Evolutionary conservation across 2,329 filamentous ascomycete species (phyloP).

Genomic region (Penicillium sp.): DNA sequence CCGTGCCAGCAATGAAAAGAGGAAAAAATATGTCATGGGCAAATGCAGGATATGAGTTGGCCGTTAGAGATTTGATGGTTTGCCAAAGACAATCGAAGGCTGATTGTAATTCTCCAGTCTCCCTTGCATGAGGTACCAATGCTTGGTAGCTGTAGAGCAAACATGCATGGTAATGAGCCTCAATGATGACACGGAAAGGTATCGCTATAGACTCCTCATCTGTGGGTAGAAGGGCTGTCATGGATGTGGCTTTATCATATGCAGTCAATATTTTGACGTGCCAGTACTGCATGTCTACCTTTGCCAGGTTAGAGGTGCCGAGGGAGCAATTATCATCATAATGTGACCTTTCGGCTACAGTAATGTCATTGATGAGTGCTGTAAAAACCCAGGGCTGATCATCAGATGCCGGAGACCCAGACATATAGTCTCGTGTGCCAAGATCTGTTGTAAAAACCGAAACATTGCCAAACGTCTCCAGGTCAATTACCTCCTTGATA

Average conservation of each 20-base stretch:
- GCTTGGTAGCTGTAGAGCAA: conserved; percentile 30
- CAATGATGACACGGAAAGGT: conserved; percentile 13
- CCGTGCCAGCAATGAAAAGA: conserved; percentile 30
- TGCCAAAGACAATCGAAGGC: background rate
- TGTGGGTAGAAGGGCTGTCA: background rate
- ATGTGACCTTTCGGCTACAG: conserved; percentile 9
- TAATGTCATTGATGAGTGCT: conserved; percentile 11
- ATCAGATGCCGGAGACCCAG: background rate
- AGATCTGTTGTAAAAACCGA: conserved; percentile 5
- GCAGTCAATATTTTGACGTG: conserved; percentile 1
- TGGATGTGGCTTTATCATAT: conserved; percentile 1
- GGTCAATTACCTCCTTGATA: conserved; percentile 22
- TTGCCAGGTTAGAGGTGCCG: background rate
- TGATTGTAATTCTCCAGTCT: background rate
- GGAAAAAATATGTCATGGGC: conserved; percentile 32
- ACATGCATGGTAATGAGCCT: conserved; percentile 25
- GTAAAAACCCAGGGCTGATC: conserved; percentile 15
- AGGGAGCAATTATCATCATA: background rate
- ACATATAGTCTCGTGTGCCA: background rate
- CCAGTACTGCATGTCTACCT: conserved; percentile 11
- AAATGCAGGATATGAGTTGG: conserved; percentile 10
- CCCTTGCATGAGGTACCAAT: conserved; percentile 9
- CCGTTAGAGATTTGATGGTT: conserved; percentile 2
- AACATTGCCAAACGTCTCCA: conserved; percentile 18
- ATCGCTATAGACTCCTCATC: background rate